Base-by-base conservation (phyloP, 176 grass and related monocot genomes). In the Oryza meridionalis region DNA sequence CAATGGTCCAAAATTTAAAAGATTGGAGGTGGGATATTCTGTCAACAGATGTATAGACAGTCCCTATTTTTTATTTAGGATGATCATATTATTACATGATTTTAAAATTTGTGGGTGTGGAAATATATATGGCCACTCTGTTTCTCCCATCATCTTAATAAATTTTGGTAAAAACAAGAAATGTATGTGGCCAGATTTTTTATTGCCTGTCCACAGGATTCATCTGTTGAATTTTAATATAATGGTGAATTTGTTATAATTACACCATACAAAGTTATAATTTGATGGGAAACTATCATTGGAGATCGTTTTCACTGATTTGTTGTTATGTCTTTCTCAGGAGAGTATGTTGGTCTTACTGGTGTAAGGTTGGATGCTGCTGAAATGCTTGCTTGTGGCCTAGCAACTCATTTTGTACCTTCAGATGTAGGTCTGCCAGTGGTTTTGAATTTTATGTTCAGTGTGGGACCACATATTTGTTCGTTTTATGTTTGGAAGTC, bases 361-460 rank as follows among this genome's bases (percentile, higher is more conserved):
- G 93, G 93, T 83, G 93, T 82, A 79, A 95, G 91, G 83, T 77
- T 99, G 84, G 89, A 96, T 90, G 96, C 87, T 14, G 61, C 87
- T 26, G 96, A 99, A 90, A 99, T 99, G 96, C 85, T 96, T 82
- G 85, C 85, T 15, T 96, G 93, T 94, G 96, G 96, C 82, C 81
- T 99, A 44, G 93, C 93, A 43, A 96, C 96, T 88, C 96, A 96
- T 77, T 99, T 96, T 92, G 96, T 96, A 44, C 81, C 73, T 81
- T 92, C 86, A 35, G 83, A 87, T 65, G 96, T 96, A 96, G 75
- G 90, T 72, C 86, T 70, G 26, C 21, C 58, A 49, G 38, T 73
- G 25, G 37, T 62, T 67, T 88, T 55, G 43, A 70, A 84, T 69
- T 67, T 50, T 49, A 62, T 59, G 43, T 16, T 47, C 10, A 31